Base-by-base conservation (phyloP, 202 grass and related monocot species). In the Musa balbisiana region DNA sequence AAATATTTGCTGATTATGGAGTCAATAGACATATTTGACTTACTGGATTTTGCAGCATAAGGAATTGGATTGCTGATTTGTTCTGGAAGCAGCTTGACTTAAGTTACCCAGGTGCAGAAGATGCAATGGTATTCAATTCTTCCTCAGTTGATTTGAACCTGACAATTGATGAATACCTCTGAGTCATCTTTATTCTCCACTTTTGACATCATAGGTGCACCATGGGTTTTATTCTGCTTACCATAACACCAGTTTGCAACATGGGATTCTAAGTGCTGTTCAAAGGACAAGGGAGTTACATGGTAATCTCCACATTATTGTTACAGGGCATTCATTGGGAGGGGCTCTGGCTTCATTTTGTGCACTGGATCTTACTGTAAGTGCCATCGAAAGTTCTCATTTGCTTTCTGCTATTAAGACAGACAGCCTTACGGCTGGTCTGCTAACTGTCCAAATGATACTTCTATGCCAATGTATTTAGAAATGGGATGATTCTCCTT, bases 71-170 rank as follows among this genome's bases (percentile, higher is more conserved):
- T 55, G 60, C 84, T 58, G 88, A 98, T 78, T 80, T 98, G 68
- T 71, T 93, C 75, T 98, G 94, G 94, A 90, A 85, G 62, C 88
- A 93, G 59, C 94, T 98, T 82, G 94, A 98, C 81, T 63, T 98
- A 56, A 91, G 86, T 76, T 92, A 88, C 78, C 94, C 94, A 53
- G 67, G 77, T 82, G 91, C 89, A 83, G 81, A 88, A 14, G 79
- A 92, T 72, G 90, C 93, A 82, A 93, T 87, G 93, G 93, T 97
- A 74, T 23, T 58, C 83, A 72, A 19, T 33, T 3, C 17, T 64
- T 64, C 9, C 13, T 66, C 9, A 52, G 49, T 50, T 10, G 21
- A 8, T 25, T 13, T 43, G 10, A 59, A 33, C 26, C 15, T 60
- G 0, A 4, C 24, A 33, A 59, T 58, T 27, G 15, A 9, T 43